Evolutionary conservation across 2,329 filamentous ascomycete species (phyloP), one percentile per base, ranked within the genome.

Genomic region (Neofusicoccum parvum): DNA sequence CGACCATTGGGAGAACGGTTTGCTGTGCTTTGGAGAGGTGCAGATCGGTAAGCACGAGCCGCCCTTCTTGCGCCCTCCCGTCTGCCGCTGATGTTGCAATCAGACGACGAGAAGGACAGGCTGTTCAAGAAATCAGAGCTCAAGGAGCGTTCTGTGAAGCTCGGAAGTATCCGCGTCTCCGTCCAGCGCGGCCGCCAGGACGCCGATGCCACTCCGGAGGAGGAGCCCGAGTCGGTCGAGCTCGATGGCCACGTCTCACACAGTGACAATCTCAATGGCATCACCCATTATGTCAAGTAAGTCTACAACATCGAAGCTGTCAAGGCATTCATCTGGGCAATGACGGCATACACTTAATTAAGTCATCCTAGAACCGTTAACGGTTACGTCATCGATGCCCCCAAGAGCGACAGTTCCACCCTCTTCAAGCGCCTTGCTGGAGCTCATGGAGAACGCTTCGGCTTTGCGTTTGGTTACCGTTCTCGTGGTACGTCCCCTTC

Each of bases 141-240:
- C 5, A 48, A 4, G 23, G 27, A 54, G 4, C 48, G 62, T 10
- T n/a, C 37, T 4, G 37, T 34, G n/a, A 51, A 64, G 10, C 50
- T 65, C 0, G 41, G 62, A 2, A 43, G 41, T 2, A 32, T 59
- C 17, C 41, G 53, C 15, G 37, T 60, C 41, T 60, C 64, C 15
- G 37, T 65, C 37, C 64, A 65, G 53, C 64, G 64, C 23, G 64
- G 64, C 3, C 39, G 34, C 10, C 32, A 43, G 23, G 45, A 65
- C n/a, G 17, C 17, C n/a, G 43, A 50, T 2, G 15, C 23, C 17
- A 12, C 36, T 15, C 7, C 1, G 3, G 14, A 32, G 5, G 50
- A 34, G 2, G 41, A 49, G 5, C 34, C 20, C 5, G 43, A 58
- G 46, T 43, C 36, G n/a, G 32, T 51, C 9, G 45, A 17, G 11